Evolutionary conservation across 345 rosid species (phyloP).

Genomic region (Boechera divaricarpa): DNA sequence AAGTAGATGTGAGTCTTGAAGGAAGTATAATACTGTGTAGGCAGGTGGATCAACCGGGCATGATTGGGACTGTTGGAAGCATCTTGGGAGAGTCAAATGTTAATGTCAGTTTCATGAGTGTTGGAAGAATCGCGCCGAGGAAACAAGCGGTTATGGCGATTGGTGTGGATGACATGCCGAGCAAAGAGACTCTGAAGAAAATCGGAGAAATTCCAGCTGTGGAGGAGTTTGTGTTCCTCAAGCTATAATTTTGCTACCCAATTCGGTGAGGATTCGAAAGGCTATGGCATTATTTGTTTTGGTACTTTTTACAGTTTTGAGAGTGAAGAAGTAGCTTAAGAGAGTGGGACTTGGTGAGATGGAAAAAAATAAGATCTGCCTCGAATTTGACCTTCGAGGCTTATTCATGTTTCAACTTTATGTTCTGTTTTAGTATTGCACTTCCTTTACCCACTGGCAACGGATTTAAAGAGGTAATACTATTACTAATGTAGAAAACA

Average conservation of each 20-base stretch:
- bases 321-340: not conserved
- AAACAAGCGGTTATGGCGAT: constrained; percentile 89
- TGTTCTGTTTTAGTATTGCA: too few species aligned
- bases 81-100: constrained; percentile 78
- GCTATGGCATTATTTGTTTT: not conserved
- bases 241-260: constrained; percentile 48
- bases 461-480: too few species aligned
- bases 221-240: constrained; percentile 82
- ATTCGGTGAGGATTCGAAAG: not conserved
- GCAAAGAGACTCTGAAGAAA: constrained; percentile 57
- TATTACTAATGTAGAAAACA: too few species aligned
- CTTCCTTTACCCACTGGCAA: too few species aligned
- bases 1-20: constrained; percentile 83
- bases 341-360: not conserved
- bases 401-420: not conserved
- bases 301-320: constrained; percentile 11
- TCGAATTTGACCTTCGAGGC: not conserved
- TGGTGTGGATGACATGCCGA: constrained; percentile 75
- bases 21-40: constrained; percentile 79
- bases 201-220: constrained; percentile 71
- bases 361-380: not conserved
- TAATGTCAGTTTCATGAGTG: constrained; percentile 85
- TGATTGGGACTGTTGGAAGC: constrained; percentile 79
- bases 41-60: constrained; percentile 87
- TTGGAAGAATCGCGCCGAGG: constrained; percentile 83